Conservation (phyloP, 257 asterid genomes). For the Salvia splendens region DNA sequence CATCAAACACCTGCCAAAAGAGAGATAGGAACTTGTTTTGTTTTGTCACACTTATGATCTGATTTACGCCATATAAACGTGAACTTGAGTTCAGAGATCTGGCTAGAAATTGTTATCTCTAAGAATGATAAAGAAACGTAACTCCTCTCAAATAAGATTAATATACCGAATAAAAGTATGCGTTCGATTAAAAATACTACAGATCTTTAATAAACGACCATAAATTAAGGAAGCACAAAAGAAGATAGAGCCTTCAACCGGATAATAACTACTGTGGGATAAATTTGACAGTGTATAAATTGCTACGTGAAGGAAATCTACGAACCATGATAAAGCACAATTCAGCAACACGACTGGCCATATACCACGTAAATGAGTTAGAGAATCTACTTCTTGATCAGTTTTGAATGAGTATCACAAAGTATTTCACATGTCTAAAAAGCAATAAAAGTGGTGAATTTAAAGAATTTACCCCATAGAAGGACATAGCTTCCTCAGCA, state of each 20-base stretch:
- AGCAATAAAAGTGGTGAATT: conserved; percentile 19
- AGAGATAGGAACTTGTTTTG: conserved; percentile 9
- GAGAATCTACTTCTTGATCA: neutral
- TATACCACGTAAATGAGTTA: neutral
- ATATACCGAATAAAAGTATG: neutral
- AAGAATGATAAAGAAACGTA: neutral
- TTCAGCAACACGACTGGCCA: neutral
- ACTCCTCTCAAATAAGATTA: neutral
- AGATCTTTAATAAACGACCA: neutral
- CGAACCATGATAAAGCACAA: conserved; percentile 8
- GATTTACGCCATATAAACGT: conserved; percentile 1
- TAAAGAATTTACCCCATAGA: conserved; percentile 86
- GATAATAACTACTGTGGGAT: neutral
- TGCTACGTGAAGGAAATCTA: neutral
- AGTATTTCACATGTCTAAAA: conserved; percentile 2
- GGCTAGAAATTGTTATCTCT: neutral
- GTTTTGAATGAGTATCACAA: neutral
- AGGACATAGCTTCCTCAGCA: conserved; percentile 76
- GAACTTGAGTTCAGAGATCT: neutral
- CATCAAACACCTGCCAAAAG: conserved; percentile 79
- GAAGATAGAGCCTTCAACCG: no score
- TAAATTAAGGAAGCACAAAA: neutral
- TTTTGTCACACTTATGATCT: conserved; percentile 2
- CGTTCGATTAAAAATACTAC: neutral
- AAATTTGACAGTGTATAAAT: neutral